These are phyloP conservation scores for Ceriops tagal DNA, from an alignment of 345 rosid genomes.

Conservation along the genomic window DNA sequence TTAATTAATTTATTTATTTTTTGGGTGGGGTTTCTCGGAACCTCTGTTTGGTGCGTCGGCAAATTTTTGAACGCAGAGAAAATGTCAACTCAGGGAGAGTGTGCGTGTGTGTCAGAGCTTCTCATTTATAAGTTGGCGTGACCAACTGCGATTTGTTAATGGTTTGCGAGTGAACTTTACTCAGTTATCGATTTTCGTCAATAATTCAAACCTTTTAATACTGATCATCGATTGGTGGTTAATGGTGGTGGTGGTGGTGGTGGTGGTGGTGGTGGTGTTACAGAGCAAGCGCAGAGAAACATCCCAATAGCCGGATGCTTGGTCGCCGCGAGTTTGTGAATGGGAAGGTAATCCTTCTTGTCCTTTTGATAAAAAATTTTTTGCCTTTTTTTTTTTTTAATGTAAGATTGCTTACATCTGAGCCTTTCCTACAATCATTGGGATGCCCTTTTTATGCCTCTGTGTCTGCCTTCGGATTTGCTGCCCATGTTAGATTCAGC, in stretches of 20 bases:
- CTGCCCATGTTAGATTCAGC: background rate
- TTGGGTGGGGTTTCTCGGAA: background rate
- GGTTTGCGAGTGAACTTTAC: too few relatives aligned
- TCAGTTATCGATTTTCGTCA: background rate
- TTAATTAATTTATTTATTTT: too few relatives aligned
- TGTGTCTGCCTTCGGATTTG: background rate
- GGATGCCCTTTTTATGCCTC: background rate
- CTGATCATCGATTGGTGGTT: background rate
- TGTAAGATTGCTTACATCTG: too few relatives aligned
- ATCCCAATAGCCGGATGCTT: slow-evolving; percentile 80
- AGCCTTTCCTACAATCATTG: too few relatives aligned
- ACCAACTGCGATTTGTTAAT: too few relatives aligned
- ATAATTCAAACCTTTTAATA: background rate
- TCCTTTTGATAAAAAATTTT: background rate
- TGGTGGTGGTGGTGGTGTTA: slow-evolving; percentile 4
- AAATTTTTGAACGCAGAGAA: background rate
- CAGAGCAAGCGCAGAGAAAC: slow-evolving; percentile 70
- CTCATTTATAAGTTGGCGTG: too few relatives aligned
- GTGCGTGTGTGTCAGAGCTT: too few relatives aligned
- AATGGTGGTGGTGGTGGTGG: slow-evolving; percentile 1
- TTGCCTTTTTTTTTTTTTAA: slow-evolving; percentile 1
- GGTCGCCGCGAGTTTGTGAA: slow-evolving; percentile 74
- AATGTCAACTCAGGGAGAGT: background rate
- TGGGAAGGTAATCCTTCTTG: slow-evolving; percentile 51
- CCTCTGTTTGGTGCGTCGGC: slow-evolving; percentile 14